Evolutionary conservation across 768 basidiomycete genomes (phyloP).

Genomic region (Kockovaella imperatae): DNA sequence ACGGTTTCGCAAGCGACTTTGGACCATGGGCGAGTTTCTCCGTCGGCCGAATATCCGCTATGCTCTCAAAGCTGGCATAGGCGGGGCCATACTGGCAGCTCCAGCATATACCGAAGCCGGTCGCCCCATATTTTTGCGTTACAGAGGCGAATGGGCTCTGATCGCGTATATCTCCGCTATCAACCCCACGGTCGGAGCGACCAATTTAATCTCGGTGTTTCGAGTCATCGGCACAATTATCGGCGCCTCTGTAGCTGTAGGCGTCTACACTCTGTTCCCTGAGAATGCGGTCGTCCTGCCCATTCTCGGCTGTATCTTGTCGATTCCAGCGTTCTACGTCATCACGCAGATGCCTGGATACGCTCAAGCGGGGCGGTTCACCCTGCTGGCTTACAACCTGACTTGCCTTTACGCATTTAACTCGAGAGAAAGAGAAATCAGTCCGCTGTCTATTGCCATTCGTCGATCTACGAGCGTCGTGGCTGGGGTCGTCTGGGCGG

Average conservation of each 20-base stretch:
- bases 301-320: slow-evolving; percentile 65
- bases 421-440: slow-evolving; percentile 56
- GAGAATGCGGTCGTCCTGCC: slow-evolving; percentile 67
- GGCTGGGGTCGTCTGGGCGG: slow-evolving; percentile 80
- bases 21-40: slow-evolving; percentile 61
- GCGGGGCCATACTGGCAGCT: slow-evolving; percentile 62
- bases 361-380: slow-evolving; percentile 32
- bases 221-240: slow-evolving; percentile 75
- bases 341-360: slow-evolving; percentile 52
- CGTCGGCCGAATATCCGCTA: slow-evolving; percentile 73
- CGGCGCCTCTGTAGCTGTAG: slow-evolving; percentile 69
- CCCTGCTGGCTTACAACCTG: slow-evolving; percentile 53
- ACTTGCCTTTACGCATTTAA: slow-evolving; percentile 68
- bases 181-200: slow-evolving; percentile 51
- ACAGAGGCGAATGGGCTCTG: slow-evolving; percentile 90
- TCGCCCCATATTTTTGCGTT: slow-evolving; percentile 67
- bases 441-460: slow-evolving; percentile 62
- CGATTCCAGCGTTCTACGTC: slow-evolving; percentile 86
- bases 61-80: slow-evolving; percentile 67
- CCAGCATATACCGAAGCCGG: slow-evolving; percentile 81
- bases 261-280: slow-evolving; percentile 61
- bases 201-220: slow-evolving; percentile 65
- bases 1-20: slow-evolving; percentile 60
- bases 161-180: slow-evolving; percentile 61
- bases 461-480: slow-evolving; percentile 74